Evolutionary conservation across 2,329 filamentous ascomycete genomes (phyloP).

Genomic region (Falciphora oryzae): DNA sequence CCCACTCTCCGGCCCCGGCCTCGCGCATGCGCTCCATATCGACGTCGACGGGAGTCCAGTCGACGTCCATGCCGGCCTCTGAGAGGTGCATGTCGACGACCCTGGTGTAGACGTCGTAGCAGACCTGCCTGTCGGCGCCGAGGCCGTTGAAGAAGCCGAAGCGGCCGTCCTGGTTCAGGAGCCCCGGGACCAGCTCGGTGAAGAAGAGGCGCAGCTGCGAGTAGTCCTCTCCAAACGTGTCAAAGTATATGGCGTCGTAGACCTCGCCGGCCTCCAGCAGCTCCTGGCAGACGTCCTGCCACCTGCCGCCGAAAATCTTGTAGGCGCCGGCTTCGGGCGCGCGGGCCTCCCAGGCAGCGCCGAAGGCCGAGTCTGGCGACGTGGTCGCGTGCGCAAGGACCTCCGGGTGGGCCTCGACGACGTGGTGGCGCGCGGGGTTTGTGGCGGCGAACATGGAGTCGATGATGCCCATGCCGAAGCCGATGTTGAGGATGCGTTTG

Average conservation of each 20-base stretch:
- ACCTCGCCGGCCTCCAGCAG: constrained; percentile 62
- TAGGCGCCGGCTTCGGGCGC: constrained; percentile 60
- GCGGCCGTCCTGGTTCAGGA: constrained; percentile 66
- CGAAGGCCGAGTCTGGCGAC: constrained; percentile 45
- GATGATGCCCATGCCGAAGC: constrained; percentile 88
- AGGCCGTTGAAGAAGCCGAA: constrained; percentile 91
- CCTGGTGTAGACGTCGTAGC: constrained; percentile 93
- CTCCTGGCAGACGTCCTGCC: constrained; percentile 73
- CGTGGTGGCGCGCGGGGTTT: constrained; percentile 66
- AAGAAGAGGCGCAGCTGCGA: constrained; percentile 80
- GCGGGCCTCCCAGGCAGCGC: constrained; percentile 46
- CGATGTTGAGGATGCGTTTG: constrained; percentile 74
- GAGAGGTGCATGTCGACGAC: constrained; percentile 87
- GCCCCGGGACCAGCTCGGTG: constrained; percentile 73
- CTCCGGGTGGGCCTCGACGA: constrained; percentile 77
- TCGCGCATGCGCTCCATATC: constrained; percentile 59
- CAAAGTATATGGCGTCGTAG: constrained; percentile 92
- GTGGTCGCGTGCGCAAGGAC: constrained; percentile 55
- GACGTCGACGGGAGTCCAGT: constrained; percentile 75
- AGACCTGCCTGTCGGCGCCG: constrained; percentile 85
- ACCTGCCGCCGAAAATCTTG: constrained; percentile 66
- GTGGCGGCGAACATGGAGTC: constrained; percentile 69
- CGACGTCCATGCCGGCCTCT: constrained; percentile 83
- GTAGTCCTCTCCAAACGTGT: constrained; percentile 96
- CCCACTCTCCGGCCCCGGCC: constrained; percentile 71